These are phyloP conservation scores for Leishmania tarentolae DNA, from an alignment of 208 protist genomes.

Conservation along the genomic window DNA sequence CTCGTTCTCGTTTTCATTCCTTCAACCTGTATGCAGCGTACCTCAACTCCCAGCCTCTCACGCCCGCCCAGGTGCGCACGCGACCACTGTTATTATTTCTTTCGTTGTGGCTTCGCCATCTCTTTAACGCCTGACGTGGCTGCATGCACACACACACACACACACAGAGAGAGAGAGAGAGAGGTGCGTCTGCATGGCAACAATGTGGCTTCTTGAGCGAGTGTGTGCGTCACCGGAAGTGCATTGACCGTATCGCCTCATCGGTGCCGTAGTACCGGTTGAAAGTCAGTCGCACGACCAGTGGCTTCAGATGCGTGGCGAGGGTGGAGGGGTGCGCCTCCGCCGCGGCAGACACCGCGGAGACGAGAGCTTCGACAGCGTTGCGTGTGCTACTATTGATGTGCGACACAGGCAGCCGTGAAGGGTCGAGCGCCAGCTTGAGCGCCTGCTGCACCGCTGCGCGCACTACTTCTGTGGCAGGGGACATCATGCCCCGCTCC, in stretches of 20 bases:
- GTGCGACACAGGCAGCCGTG: conserved; percentile 50
- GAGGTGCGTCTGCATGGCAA: background rate
- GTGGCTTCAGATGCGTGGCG: conserved; percentile 52
- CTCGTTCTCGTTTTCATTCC: background rate
- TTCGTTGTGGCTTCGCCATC: background rate
- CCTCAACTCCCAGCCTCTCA: background rate
- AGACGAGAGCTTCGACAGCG: conserved; percentile 71
- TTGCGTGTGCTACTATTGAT: conserved; percentile 56
- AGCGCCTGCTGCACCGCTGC: conserved; percentile 51
- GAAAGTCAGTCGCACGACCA: conserved; percentile 77
- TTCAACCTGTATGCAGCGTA: background rate
- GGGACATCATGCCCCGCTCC: conserved; percentile 27
- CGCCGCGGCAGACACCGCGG: conserved; percentile 42
- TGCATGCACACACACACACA: background rate
- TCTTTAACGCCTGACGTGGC: background rate
- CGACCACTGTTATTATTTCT: background rate
- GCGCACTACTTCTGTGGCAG: conserved; percentile 35
- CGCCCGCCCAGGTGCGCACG: background rate
- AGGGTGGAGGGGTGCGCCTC: conserved; percentile 36
- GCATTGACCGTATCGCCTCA: conserved; percentile 29
- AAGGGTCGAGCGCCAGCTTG: conserved; percentile 56
- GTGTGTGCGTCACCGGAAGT: conserved; percentile 21
- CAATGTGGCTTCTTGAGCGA: background rate
- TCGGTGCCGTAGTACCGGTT: conserved; percentile 80
- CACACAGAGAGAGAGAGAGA: background rate